Base-by-base conservation (phyloP, 2,329 filamentous ascomycete species). In the Claviceps capensis region DNA sequence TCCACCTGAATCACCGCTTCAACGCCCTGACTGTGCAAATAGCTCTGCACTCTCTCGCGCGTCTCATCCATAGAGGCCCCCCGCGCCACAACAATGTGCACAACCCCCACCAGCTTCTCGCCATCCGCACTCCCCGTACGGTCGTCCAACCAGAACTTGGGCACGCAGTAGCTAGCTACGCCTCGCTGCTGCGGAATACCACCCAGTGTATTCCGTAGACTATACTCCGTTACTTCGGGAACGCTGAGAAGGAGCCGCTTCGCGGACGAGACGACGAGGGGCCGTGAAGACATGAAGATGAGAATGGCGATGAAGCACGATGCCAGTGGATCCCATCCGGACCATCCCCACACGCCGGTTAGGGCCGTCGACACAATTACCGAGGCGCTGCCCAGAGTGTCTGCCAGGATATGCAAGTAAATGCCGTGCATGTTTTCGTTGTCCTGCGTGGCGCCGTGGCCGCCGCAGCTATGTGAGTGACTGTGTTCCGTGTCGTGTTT, bases 351-450 rank as follows among this genome's bases (percentile, higher is more conserved):
- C 60, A 88, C 83, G 63, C 94, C 85, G 0, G 94, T 95, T 22
- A 97, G 74, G 0, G 88, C 72, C 0, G 93, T 98, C 7, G 89
- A 96, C 37, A 89, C 81, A 55, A 98, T 95, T 47, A 98, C 93
- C 1, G 93, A 93, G 1, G 90, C 86, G 51, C 90, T 96, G 26
- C 93, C 93, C 34, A 97, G 81, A 0, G 93, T 95, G 65, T 98
- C 93, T 5, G 93, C 93, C 30, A 97, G 76, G 49, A 98, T 87
- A 63, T 98, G 93, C 19, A 98, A 74, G 67, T 95, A 98, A 58
- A 98, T 97, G 13, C 93, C 93, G 60, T 93, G 72, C 90, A 98
- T 96, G 64, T 98, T 98, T 61, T 98, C 93, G 65, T 95, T 95
- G 55, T 88, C 85, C 61, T 90, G 85, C n/a, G 62, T 56, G 52